Evolutionary conservation across 768 basidiomycete genomes (phyloP).

Genomic region (Pleurotus pulmonarius): DNA sequence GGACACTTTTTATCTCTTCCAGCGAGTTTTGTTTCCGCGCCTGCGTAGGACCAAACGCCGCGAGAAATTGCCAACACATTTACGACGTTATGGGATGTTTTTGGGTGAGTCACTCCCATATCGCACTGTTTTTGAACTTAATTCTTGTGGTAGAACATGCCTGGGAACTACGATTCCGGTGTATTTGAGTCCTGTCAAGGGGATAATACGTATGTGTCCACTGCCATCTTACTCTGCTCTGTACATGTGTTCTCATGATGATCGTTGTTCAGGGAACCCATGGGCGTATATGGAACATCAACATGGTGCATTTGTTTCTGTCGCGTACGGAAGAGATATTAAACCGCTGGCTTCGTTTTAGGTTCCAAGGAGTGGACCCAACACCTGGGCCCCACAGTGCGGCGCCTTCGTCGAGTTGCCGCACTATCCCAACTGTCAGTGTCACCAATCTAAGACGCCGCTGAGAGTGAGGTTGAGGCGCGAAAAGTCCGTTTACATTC

Average conservation of each 20-base stretch:
- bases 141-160: conserved; percentile 59
- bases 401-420: conserved; percentile 7
- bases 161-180: conserved; percentile 58
- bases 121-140: background rate
- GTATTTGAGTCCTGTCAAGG: conserved; percentile 66
- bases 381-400: conserved; percentile 2
- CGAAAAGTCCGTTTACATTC: background rate
- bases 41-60: conserved; percentile 58
- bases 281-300: conserved; percentile 72
- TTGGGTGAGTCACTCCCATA: conserved; percentile 32
- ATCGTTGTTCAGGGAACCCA: conserved; percentile 39
- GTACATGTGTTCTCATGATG: no score
- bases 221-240: no score
- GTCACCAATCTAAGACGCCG: background rate
- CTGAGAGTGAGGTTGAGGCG: background rate
- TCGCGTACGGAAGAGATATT: background rate
- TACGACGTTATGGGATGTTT: conserved; percentile 66
- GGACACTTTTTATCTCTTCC: conserved; percentile 81
- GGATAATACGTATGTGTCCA: conserved; percentile 50
- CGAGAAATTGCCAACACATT: conserved; percentile 69
- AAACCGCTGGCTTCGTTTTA: background rate
- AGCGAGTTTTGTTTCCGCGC: conserved; percentile 67
- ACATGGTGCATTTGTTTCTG: conserved; percentile 39
- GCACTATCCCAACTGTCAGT: conserved; percentile 6
- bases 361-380: conserved; percentile 6